phyloP scores from a whole-genome alignment of 768 basidiomycete genomes.

The Lactifluus subvellereus region DNA sequence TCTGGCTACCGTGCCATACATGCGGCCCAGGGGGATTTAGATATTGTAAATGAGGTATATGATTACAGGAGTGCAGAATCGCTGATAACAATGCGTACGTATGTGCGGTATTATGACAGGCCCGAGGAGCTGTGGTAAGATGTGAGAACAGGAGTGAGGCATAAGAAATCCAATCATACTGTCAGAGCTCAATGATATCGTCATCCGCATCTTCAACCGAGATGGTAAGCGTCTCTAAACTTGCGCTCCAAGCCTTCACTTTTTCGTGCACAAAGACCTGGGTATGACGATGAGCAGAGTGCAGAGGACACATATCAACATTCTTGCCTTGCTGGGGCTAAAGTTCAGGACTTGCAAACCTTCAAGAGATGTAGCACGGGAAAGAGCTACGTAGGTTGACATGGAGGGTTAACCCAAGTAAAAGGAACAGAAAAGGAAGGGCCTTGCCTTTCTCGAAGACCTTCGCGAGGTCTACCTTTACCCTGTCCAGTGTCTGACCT shows the following conservation, averaged over 20 bases:
- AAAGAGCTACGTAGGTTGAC: slow-evolving; percentile 73
- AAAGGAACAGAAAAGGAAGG: background rate
- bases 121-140: background rate
- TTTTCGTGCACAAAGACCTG: slow-evolving; percentile 33
- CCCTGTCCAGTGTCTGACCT: slow-evolving; percentile 91
- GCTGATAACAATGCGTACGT: background rate
- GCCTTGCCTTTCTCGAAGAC: slow-evolving; percentile 85
- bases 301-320: background rate
- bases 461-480: slow-evolving; percentile 88
- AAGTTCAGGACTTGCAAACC: slow-evolving; percentile 85
- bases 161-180: background rate
- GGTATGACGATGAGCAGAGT: background rate
- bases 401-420: background rate
- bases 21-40: background rate
- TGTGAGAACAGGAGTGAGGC: background rate
- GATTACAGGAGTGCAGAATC: background rate
- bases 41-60: background rate
- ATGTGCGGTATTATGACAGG: background rate
- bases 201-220: slow-evolving; percentile 3
- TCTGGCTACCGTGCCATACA: background rate
- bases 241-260: slow-evolving; percentile 67
- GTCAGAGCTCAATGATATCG: slow-evolving; percentile 7
- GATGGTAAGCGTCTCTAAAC: slow-evolving; percentile 46
- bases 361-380: slow-evolving; percentile 79
- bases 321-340: slow-evolving; percentile 58